phyloP scores from a whole-genome alignment of 1,284 basidiomycete species.

The Porogramme epimiltina region DNA sequence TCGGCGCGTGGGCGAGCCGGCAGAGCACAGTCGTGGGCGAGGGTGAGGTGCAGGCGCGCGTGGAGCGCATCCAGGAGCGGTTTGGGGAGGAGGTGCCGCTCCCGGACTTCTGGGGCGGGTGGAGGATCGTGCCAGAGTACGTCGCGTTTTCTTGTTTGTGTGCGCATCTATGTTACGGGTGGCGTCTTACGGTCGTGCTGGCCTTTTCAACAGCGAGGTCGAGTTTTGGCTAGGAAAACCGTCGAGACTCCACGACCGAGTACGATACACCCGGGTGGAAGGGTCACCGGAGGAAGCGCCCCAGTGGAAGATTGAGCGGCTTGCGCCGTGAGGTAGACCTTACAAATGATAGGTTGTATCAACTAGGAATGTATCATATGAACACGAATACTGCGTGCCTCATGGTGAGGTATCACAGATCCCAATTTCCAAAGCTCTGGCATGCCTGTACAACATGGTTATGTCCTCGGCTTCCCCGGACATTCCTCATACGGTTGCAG shows the following conservation, averaged over 20 bases:
- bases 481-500: too few species aligned
- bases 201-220: slow-evolving; percentile 52
- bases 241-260: slow-evolving; percentile 86
- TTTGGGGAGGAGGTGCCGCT: slow-evolving; percentile 74
- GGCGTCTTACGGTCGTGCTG: not conserved
- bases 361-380: too few species aligned
- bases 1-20: slow-evolving; percentile 93
- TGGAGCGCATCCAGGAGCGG: slow-evolving; percentile 61
- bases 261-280: slow-evolving; percentile 72
- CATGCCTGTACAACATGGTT: too few species aligned
- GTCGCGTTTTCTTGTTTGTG: not conserved
- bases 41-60: slow-evolving; percentile 63
- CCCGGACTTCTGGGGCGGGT: slow-evolving; percentile 97
- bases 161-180: too few species aligned
- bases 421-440: too few species aligned
- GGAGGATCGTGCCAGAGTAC: slow-evolving; percentile 88
- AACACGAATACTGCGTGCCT: too few species aligned
- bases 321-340: slow-evolving; percentile 57
- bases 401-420: too few species aligned
- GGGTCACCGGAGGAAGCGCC: slow-evolving; percentile 49
- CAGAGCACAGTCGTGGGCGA: slow-evolving; percentile 82
- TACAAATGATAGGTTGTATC: too few species aligned
- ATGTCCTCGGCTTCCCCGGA: too few species aligned
- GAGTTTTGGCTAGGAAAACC: slow-evolving; percentile 96
- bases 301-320: slow-evolving; percentile 73